phyloP scores from a whole-genome alignment of 2,329 filamentous ascomycete species.

The Coniochaeta hoffmannii region DNA sequence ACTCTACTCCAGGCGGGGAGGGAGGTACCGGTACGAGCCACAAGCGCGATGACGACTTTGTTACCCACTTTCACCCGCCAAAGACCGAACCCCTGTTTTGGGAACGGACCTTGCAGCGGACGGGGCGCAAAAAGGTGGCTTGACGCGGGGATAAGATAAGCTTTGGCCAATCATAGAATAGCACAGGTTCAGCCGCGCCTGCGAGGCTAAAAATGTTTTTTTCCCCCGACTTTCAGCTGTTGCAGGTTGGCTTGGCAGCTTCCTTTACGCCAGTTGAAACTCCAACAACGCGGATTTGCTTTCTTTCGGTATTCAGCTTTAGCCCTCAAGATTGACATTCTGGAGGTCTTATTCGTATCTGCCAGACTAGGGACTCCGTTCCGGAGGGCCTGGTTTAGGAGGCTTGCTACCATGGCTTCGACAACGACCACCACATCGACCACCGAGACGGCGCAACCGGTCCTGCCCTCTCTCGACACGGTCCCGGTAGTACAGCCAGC shows the following conservation, averaged over 20 bases:
- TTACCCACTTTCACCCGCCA: neutral
- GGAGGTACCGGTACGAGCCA: neutral
- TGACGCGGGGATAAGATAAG: neutral
- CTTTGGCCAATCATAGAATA: neutral
- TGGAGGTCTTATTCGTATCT: neutral
- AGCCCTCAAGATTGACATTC: neutral
- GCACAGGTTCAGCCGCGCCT: neutral
- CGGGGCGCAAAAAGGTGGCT: neutral
- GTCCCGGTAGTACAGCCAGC: neutral
- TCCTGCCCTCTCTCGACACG: neutral
- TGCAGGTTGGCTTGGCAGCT: neutral
- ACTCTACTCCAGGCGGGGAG: neutral
- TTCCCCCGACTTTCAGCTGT: neutral
- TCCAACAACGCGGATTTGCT: too few species aligned
- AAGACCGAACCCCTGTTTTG: neutral
- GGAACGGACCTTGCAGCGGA: neutral
- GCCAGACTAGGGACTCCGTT: neutral
- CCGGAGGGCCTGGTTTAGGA: neutral
- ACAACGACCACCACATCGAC: neutral
- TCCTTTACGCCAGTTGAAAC: neutral
- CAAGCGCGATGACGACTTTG: neutral
- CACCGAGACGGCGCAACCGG: neutral
- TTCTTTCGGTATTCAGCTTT: too few species aligned
- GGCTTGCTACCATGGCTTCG: neutral
- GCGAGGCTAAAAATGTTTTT: constrained; percentile 1